Evolutionary conservation across 768 basidiomycete species (phyloP), one percentile per base, ranked within the genome.

Genomic region (Macrocybe gigantea): DNA sequence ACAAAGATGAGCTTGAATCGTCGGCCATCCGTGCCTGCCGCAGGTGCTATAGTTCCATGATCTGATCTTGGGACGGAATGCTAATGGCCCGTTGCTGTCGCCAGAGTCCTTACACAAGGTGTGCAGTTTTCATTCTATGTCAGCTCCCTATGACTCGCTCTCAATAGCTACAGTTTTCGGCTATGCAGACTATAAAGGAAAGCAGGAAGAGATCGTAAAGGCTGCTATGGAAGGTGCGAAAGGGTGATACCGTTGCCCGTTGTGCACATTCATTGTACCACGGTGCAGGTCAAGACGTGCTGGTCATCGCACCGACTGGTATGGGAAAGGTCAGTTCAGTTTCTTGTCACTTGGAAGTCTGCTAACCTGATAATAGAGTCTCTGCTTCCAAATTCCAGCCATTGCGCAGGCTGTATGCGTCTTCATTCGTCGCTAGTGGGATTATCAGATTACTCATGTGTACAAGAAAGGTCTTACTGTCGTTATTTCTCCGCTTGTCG

Each of bases 311-410:
- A 12, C 88, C 90, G 0, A 93, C 91, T 7, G 88, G 90, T 4
- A 88, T 92, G 85, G 91, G 90, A 33, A 93, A 93, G 76, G 89
- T 84, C 31, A 35, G 57, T 59, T 42, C 1, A 10, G 5, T 22
- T 34, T 1, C 14, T 4, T 40, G 32, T 22, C 22, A 22, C 5
- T 15, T 3, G 13, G 11, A 6, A 44, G 41, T 45, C 38, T 39
- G 13, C 14, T 33, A 33, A 46, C 38, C 9, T 40, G 44, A 5
- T 41, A 14, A 4, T 44, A 90, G 88, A 90, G 88, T 56, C 57
- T 93, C 3, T 93, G 90, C 63, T 93, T 92, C 58, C 90, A 92
- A 66, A 68, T 91, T 30, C 90, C 90, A 38, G 89, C 90, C 0
- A 65, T 85, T 33, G 80, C 81, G 7, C 78, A 74, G 36, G 69